Percentiles rank a stretch among this genome's conserved stretches.
phyloP scores from a whole-genome alignment of 305 asterid genomes.

The Fraxinus ornus region DNA sequence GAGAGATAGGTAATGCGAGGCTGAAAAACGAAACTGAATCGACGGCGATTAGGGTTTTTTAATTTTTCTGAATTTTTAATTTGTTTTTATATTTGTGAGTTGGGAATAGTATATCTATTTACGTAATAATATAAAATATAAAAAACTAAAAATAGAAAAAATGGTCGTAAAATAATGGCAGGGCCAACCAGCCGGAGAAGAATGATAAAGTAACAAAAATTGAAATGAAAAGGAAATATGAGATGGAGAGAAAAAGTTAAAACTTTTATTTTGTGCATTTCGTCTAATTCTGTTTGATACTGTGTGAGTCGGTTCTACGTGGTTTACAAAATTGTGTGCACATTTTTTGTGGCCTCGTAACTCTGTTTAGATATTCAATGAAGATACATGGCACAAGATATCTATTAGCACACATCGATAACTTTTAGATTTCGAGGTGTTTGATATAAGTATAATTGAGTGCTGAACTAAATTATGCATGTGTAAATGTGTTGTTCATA shows the following conservation, averaged over 20 bases:
- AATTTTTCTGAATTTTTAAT: not conserved
- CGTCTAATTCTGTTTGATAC: not conserved
- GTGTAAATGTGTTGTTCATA: not conserved
- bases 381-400: not conserved
- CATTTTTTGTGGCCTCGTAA: not conserved
- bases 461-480: not conserved
- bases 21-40: conserved; percentile 54
- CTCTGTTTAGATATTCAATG: not conserved
- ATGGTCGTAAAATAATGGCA: not conserved
- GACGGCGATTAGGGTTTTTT: conserved; percentile 56
- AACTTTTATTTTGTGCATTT: not conserved
- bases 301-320: not conserved
- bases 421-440: no score
- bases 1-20: conserved; percentile 54
- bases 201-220: not conserved
- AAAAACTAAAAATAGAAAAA: not conserved
- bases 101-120: not conserved
- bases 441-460: not conserved
- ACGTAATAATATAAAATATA: not conserved
- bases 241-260: not conserved
- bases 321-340: not conserved
- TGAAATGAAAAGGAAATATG: not conserved
- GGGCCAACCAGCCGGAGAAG: not conserved
- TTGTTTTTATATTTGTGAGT: not conserved
- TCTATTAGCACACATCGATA: not conserved